Conservation (phyloP, 495 filamentous ascomycete species). For the Xylaria acuta region DNA sequence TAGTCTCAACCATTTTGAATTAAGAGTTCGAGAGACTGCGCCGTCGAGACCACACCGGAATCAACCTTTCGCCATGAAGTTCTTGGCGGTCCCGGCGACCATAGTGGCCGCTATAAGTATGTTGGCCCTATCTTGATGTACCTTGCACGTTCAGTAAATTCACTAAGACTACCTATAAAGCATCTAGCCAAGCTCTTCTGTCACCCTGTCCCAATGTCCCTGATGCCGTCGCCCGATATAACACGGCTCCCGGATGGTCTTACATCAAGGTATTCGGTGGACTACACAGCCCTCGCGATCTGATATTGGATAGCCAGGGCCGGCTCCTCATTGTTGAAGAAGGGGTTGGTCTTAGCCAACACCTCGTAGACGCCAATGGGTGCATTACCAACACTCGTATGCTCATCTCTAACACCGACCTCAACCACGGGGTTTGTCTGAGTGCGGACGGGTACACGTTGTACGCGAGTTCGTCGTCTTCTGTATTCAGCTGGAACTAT, state of each 20-base stretch:
- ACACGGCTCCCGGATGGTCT: constrained; percentile 62
- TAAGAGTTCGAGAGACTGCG: neutral
- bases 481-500: constrained; percentile 68
- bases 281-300: constrained; percentile 60
- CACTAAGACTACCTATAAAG: neutral
- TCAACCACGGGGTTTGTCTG: constrained; percentile 69
- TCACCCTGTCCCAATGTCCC: constrained; percentile 37
- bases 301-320: constrained; percentile 65
- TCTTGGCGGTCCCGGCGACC: neutral
- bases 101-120: neutral
- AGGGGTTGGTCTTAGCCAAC: constrained; percentile 58
- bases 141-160: neutral
- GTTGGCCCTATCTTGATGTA: neutral
- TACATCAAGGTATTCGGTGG: constrained; percentile 61
- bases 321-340: constrained; percentile 67
- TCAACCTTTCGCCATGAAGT: neutral
- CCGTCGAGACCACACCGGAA: neutral
- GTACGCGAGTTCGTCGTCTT: constrained; percentile 64
- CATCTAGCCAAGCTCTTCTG: constrained; percentile 24
- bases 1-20: neutral
- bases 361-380: constrained; percentile 57
- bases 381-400: constrained; percentile 32
- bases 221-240: constrained; percentile 46
- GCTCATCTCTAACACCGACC: constrained; percentile 22
- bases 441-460: constrained; percentile 66